Base-by-base conservation (phyloP, 192 early-diverging fungal genomes). In the Dispira parvispora region DNA sequence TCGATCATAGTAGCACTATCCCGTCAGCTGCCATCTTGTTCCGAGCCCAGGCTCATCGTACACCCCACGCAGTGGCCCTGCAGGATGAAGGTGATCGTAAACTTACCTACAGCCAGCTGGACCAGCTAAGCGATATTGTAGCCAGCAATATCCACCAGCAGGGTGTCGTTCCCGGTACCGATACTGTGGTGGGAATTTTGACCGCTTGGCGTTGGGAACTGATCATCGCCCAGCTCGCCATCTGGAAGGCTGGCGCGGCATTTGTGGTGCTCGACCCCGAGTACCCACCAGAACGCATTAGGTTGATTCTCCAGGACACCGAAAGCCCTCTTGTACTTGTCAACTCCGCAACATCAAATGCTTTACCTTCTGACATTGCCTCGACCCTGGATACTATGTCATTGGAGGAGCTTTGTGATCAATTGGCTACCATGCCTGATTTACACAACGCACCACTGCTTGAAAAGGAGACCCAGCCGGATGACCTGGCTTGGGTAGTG, bases 401-500 rank as follows among this genome's bases (percentile, higher is more conserved):
- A 8, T 23, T 23, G 47, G 47, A 16, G 9, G 47, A 50, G 21
- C 8, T 50, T 23, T 2, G 4, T 23, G 18, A 16, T 52, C 8
- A 20, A 25, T 20, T n/a, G 8, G 21, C 18, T 11, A 0, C 18
- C 10, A 49, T 49, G 16, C 3, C 47, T 49, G 47, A 21, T 21
- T 21, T 21, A 38, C 32, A 1, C 1, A 38, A 38, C 32, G 32
- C 32, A 38, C 32, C 32, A 6, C 32, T 38, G 32, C 32, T 38
- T 38, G 32, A 1, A 38, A 38, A 6, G 32, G 47, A 49, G 21
- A 4, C 50, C 20, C 50, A 52, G 50, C 50, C 50, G 26, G 11
- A 11, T 25, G 10, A 27, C 55, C 58, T 44, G 6, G 58, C 58
- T 11, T 61, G 58, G 58, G 14, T 61, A 11, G 42, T 61, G 5